Conservation (phyloP, 2,329 filamentous ascomycete genomes). For the Aureobasidium namibiae region DNA sequence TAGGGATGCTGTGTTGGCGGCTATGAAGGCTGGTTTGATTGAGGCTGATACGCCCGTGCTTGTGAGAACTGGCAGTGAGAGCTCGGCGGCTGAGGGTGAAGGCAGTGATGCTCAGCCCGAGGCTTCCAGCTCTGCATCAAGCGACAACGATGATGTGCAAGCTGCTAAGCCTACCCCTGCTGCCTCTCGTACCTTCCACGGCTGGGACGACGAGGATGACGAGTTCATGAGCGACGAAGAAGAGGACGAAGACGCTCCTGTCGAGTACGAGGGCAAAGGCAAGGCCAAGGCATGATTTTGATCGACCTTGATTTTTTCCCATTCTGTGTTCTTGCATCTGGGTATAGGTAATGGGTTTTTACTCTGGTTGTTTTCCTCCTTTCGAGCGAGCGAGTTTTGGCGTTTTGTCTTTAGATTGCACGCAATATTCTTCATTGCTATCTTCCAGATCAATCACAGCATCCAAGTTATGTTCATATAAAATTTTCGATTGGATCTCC, state of each 20-base stretch:
- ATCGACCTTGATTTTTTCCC: background rate
- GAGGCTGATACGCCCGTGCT: slow-evolving; percentile 42
- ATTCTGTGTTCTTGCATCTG: background rate
- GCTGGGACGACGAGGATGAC: slow-evolving; percentile 73
- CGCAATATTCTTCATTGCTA: background rate
- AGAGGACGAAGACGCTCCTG: slow-evolving; percentile 33
- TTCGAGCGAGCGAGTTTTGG: background rate
- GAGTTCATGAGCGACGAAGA: slow-evolving; percentile 38
- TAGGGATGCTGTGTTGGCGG: slow-evolving; percentile 62
- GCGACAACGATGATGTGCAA: slow-evolving; percentile 30
- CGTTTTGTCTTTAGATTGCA: background rate
- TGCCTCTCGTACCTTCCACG: slow-evolving; percentile 49
- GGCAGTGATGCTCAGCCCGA: slow-evolving; percentile 23
- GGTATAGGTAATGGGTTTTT: background rate
- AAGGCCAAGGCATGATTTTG: slow-evolving; percentile 7
- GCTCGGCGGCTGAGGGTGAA: slow-evolving; percentile 37
- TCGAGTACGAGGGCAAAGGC: slow-evolving; percentile 25
- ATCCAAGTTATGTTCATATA: too few species aligned
- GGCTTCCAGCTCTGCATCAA: slow-evolving; percentile 20
- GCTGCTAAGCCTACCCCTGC: slow-evolving; percentile 23
- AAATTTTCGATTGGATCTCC: too few species aligned
- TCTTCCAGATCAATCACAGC: background rate
- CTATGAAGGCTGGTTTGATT: slow-evolving; percentile 54
- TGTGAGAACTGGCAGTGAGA: slow-evolving; percentile 30
- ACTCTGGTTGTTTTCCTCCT: too few species aligned